These are phyloP conservation scores for Spizellomyces punctatus DNA, from an alignment of 192 early-diverging fungal species.

Conservation along the genomic window DNA sequence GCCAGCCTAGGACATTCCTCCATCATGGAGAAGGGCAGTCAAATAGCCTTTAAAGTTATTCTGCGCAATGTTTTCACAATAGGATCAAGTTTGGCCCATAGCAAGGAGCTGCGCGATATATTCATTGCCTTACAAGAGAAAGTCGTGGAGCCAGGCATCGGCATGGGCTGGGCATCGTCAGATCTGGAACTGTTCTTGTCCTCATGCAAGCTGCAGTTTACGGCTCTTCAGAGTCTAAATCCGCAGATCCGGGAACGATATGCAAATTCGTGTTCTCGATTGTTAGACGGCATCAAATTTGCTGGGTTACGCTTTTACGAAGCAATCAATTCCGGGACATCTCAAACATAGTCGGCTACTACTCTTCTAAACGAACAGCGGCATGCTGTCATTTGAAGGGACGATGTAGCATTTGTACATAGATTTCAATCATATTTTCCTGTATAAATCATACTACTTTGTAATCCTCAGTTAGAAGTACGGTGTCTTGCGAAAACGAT, in stretches of 20 bases:
- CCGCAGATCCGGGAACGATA: constrained; percentile 18
- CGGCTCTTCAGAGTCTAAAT: not conserved
- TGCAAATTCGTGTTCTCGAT: constrained; percentile 7
- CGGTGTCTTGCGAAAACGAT: constrained; percentile 72
- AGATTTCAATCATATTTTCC: too few species aligned
- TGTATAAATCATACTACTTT: constrained; percentile 64
- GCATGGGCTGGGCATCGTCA: not conserved
- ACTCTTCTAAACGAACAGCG: too few species aligned
- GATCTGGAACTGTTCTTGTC: constrained; percentile 26
- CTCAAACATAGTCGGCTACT: too few species aligned
- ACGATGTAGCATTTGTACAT: too few species aligned
- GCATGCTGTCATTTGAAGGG: too few species aligned
- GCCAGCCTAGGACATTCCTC: not conserved
- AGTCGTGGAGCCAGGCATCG: constrained; percentile 42
- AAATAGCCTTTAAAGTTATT: constrained; percentile 41
- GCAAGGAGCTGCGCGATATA: constrained; percentile 49
- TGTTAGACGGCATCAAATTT: constrained; percentile 4
- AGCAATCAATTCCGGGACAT: not conserved
- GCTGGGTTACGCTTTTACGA: constrained; percentile 10
- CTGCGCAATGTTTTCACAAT: constrained; percentile 43
- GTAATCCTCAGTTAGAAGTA: constrained; percentile 80
- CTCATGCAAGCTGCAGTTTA: constrained; percentile 6
- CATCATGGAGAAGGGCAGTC: not conserved
- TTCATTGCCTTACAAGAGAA: constrained; percentile 46
- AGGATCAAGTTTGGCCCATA: constrained; percentile 35